Percentiles rank a stretch among this genome's conserved stretches.
These are phyloP conservation scores for Prunus mume DNA, from an alignment of 306 rosid genomes.

Conservation along the genomic window DNA sequence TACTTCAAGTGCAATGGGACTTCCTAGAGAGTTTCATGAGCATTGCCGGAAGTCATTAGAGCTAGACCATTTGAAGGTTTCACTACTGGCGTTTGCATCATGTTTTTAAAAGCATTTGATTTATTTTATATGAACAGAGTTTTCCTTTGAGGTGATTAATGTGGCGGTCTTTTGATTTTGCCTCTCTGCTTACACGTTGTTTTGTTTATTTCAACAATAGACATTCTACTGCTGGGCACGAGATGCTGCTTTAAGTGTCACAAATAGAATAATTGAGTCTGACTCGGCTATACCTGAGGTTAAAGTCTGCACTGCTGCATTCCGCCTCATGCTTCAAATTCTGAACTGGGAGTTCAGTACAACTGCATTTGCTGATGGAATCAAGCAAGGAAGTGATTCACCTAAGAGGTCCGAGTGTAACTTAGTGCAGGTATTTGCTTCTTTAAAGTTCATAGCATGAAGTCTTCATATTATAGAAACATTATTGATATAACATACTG, in stretches of 20 bases:
- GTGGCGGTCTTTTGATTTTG: slow-evolving; percentile 15
- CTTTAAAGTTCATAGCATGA: not conserved
- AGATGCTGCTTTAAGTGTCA: slow-evolving; percentile 84
- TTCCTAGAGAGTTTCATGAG: slow-evolving; percentile 98
- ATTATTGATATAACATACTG: not conserved
- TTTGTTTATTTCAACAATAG: slow-evolving; percentile 34
- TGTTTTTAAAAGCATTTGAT: not conserved
- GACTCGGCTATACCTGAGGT: slow-evolving; percentile 69
- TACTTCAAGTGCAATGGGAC: slow-evolving; percentile 92
- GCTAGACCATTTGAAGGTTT: slow-evolving; percentile 74
- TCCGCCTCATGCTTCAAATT: slow-evolving; percentile 91
- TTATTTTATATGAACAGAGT: slow-evolving; percentile 7
- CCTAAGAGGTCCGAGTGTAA: slow-evolving; percentile 67
- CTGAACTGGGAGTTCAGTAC: slow-evolving; percentile 89
- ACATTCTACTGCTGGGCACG: slow-evolving; percentile 78
- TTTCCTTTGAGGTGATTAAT: slow-evolving; percentile 18
- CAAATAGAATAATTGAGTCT: slow-evolving; percentile 70
- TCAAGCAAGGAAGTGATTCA: slow-evolving; percentile 63
- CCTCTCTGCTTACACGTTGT: slow-evolving; percentile 3
- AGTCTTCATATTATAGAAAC: not conserved
- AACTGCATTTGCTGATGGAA: slow-evolving; percentile 57
- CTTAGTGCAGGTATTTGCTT: slow-evolving; percentile 70
- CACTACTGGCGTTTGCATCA: slow-evolving; percentile 4
- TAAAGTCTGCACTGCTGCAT: slow-evolving; percentile 77
- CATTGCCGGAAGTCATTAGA: slow-evolving; percentile 84